Evolutionary conservation across 2,329 filamentous ascomycete genomes (phyloP), one percentile per base, ranked within the genome.

Genomic region (Fusarium stilboides): DNA sequence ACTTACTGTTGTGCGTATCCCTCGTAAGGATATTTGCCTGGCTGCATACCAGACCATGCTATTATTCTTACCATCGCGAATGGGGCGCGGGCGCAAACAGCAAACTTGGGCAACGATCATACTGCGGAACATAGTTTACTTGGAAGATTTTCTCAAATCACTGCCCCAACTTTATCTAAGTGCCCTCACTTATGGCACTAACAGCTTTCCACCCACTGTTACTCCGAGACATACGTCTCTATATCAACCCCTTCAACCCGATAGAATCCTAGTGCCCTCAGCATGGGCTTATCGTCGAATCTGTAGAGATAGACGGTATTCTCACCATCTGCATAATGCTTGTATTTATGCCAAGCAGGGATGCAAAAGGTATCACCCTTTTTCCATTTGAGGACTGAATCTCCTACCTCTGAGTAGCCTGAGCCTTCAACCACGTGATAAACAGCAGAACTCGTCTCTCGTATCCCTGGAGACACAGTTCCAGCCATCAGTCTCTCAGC

Each of bases 241-340:
- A 63, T 42, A 36, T 67, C 58, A 14, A 60, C 47, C 3, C 68
- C 70, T 1, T 57, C 68, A 2, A 60, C 49, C 0, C 70, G 54
- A n/a, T 73, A 87, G 55, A 87, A 86, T 0, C 86, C 86, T 33
- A 88, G 72, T 0, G 82, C 76, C 13, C 77, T 80, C 4, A 88
- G 75, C 85, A 88, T 87, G 0, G 85, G 85, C 76, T 82, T 84
- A 65, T 88, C 86, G 65, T 87, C 81, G 62, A 88, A 87, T 1
- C 83, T 78, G 62, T 86, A 87, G 28, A 88, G 64, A 69, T 88
- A 88, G 0, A 83, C 82, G 1, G 75, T 76, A 3, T 59, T 63
- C 2, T 58, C 51, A 0, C 3, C 3, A 14, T 74, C 74, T 2
- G 84, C 82, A 54, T 81, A 80, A 67, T 87, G 85, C 69, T 85